Conservation (phyloP, 2,329 filamentous ascomycete genomes). For the Diaporthe australafricana region DNA sequence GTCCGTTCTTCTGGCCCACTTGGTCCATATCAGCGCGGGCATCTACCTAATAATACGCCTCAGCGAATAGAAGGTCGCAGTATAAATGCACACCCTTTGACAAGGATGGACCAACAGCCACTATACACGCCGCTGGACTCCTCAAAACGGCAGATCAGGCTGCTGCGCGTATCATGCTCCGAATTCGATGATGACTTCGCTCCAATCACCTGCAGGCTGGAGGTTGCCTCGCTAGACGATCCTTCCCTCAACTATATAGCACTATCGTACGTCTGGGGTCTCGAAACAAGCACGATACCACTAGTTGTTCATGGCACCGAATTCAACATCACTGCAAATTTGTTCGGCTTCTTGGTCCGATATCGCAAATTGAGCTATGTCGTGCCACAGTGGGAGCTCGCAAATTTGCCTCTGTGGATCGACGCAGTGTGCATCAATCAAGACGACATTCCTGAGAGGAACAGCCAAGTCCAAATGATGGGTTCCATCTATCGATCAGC, state of each 20-base stretch:
- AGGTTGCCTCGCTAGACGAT: neutral
- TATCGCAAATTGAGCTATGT: neutral
- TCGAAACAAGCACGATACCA: neutral
- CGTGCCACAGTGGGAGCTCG: slow-evolving; percentile 3
- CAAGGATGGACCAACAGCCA: neutral
- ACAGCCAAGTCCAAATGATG: slow-evolving; percentile 17
- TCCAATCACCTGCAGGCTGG: neutral
- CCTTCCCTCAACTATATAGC: neutral
- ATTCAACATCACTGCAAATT: neutral
- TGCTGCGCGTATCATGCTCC: neutral
- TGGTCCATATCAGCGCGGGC: too few relatives aligned
- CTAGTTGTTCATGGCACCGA: neutral
- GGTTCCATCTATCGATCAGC: neutral
- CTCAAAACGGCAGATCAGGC: neutral
- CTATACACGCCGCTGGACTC: neutral
- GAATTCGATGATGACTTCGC: neutral
- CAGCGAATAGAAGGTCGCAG: neutral
- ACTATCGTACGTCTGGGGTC: slow-evolving; percentile 3
- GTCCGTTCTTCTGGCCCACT: neutral
- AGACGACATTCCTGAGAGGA: slow-evolving; percentile 5
- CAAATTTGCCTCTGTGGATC: slow-evolving; percentile 50
- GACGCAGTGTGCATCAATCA: slow-evolving; percentile 21
- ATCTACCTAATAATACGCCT: neutral
- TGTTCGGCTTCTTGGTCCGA: slow-evolving; percentile 1
- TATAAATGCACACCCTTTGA: neutral